These are phyloP conservation scores for Triticum urartu DNA, from an alignment of 176 grass and related monocot species.

Conservation along the genomic window DNA sequence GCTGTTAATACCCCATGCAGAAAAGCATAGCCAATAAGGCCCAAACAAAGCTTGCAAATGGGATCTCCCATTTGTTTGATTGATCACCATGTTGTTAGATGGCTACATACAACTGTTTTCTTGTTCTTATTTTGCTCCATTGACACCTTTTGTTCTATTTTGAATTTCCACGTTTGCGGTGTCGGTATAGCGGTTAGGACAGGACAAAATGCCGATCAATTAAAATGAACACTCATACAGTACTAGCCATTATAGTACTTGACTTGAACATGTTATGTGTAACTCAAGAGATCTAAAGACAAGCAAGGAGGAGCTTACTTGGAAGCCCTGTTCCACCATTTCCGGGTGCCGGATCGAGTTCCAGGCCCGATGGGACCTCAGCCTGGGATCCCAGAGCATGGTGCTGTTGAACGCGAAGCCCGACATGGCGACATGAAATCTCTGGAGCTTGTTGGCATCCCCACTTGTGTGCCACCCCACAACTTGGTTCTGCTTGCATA, in stretches of 20 bases:
- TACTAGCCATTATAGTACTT: not conserved
- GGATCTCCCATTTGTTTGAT: conserved; percentile 15
- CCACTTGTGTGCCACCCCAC: conserved; percentile 88
- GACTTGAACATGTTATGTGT: not conserved
- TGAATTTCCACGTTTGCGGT: not conserved
- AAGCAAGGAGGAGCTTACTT: conserved; percentile 39
- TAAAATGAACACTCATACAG: not conserved
- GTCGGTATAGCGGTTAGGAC: not conserved
- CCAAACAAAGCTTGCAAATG: not conserved
- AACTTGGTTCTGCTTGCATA: conserved; percentile 77
- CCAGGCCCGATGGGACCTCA: conserved; percentile 66
- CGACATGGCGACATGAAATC: conserved; percentile 95
- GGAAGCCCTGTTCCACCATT: conserved; percentile 69
- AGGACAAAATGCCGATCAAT: not conserved
- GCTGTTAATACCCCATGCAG: conserved; percentile 21
- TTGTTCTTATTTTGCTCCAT: conserved; percentile 4
- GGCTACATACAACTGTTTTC: not conserved
- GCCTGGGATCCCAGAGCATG: conserved; percentile 87
- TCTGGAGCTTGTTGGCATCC: conserved; percentile 68
- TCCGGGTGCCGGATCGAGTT: conserved; percentile 86
- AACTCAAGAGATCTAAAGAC: not conserved
- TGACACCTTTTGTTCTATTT: not conserved
- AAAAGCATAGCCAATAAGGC: conserved; percentile 22
- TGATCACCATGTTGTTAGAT: conserved; percentile 29
- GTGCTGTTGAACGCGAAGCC: conserved; percentile 98